Base-by-base conservation (phyloP, 75 land plant species). In the Picea sitchensis region DNA sequence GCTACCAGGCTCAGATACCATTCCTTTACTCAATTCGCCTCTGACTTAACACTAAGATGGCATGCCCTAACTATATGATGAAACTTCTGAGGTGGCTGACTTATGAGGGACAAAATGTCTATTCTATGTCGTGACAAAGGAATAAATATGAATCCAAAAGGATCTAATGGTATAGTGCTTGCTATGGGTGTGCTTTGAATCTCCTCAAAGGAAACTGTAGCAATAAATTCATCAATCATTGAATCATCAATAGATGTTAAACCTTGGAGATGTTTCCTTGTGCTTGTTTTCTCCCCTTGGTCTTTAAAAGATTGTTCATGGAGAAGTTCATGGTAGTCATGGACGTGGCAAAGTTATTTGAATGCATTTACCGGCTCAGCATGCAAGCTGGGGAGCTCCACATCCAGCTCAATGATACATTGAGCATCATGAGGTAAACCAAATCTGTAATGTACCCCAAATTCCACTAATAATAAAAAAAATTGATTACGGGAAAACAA, bases 351-450 rank as follows among this genome's bases (percentile, higher is more conserved):
- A 60, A 84, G 84, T 47, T 57, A 84, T 15, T 64, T 77, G 15
- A 74, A 82, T 59, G 76, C 73, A 58, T 58, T 67, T 7, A 82
- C 84, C 26, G 86, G 84, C 56, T 75, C 86, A 68, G 17, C 68
- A 23, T 58, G 65, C n/a, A 75, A 72, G 36, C 76, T 73, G 38
- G 83, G 83, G 36, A 84, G 78, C 9, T 59, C 38, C 51, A 81
- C 76, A 71, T 81, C 60, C 59, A 84, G 64, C 8, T 77, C 65
- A 47, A 79, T 59, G 30, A 21, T 84, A 56, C 79, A 84, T 21
- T 81, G 75, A 59, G 79, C 65, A 36, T 76, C 79, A 64, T 65
- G 75, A 26, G 83, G 51, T 73, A 84, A 84, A 63, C 85, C 85
- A 60, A 67, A 34, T 59, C 84, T 79, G 41, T 68, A 26, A 26